Base-by-base conservation (phyloP, 352 stramenopile genomes). In the Pythium vanterpoolii region DNA sequence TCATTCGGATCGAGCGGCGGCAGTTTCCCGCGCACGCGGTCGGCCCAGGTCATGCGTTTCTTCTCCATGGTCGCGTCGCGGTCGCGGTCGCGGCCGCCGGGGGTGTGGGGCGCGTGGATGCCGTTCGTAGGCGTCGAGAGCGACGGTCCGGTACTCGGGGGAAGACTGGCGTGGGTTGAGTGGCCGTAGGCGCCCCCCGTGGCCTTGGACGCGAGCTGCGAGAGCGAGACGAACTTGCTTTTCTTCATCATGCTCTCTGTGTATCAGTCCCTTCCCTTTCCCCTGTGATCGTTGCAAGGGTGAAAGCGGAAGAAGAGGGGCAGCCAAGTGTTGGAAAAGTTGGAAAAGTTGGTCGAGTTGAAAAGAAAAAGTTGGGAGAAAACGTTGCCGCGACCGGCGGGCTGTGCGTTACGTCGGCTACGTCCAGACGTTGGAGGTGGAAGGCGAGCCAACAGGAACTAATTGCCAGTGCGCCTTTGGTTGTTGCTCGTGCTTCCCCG, bases 11-110 rank as follows among this genome's bases (percentile, higher is more conserved):
- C 75, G 5, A 95, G 64, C 5, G 76, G 71, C 30, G 86, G 80
- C 24, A 95, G 62, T 56, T 93, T 93, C 51, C 90, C 83, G 24
- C 83, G 69, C 44, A 93, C 80, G 58, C 87, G 87, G 64, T 93
- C 83, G 26, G 83, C 83, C 83, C 83, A 93, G 42, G 76, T 90
- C 43, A 65, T 31, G 38, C 61, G 61, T 40, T 63, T 62, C 24
- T 43, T 57, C 40, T 55, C 60, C 38, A 52, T 67, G 26, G 58
- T 45, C 46, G 27, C 36, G 36, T 59, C 43, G 8, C 26, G 52
- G 19, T 28, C 24, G 30, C 50, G 21, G 21, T n/a, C n/a, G n/a
- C n/a, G n/a, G n/a, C n/a, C n/a, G n/a, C 44, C 47, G 47, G 55
- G 47, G 31, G 52, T 56, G 28, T 46, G 31, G 7, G 48, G 43